Evolutionary conservation across 1,284 basidiomycete genomes (phyloP).

Genomic region (Coniferiporia sulphurascens): DNA sequence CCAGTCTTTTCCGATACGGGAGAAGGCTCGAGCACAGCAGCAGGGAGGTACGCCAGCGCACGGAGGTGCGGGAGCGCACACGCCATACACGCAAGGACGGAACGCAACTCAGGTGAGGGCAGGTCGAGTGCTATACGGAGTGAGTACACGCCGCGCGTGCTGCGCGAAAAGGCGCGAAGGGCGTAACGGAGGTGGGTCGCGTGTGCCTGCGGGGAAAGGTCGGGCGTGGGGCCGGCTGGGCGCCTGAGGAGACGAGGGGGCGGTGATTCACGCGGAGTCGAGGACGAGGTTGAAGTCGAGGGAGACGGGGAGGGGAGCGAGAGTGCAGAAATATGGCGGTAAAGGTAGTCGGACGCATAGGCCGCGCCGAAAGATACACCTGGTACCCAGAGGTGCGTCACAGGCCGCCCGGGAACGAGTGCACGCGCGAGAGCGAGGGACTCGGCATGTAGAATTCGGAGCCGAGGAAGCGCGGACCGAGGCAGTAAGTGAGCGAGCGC

Average conservation of each 20-base stretch:
- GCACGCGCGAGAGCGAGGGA: conserved; percentile 9
- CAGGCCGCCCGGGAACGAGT: conserved; percentile 6
- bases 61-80: not conserved
- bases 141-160: not conserved
- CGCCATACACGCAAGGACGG: conserved; percentile 2
- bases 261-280: not conserved
- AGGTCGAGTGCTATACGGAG: conserved; percentile 3
- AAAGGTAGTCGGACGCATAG: not conserved
- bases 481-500: not conserved
- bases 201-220: not conserved
- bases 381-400: conserved; percentile 14
- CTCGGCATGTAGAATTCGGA: conserved; percentile 5
- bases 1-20: not conserved
- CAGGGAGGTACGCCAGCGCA: conserved; percentile 4
- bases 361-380: conserved; percentile 3
- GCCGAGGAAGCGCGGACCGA: not conserved
- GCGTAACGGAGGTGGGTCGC: not conserved
- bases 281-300: too few relatives aligned
- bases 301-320: too few relatives aligned
- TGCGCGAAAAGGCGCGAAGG: not conserved
- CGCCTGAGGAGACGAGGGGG: not conserved
- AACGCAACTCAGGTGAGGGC: not conserved
- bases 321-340: too few relatives aligned
- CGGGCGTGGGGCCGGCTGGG: not conserved
- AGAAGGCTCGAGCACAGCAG: not conserved